These are phyloP conservation scores for Dothideomycetes sp. DNA, from an alignment of 2,329 filamentous ascomycete genomes.

Conservation along the genomic window DNA sequence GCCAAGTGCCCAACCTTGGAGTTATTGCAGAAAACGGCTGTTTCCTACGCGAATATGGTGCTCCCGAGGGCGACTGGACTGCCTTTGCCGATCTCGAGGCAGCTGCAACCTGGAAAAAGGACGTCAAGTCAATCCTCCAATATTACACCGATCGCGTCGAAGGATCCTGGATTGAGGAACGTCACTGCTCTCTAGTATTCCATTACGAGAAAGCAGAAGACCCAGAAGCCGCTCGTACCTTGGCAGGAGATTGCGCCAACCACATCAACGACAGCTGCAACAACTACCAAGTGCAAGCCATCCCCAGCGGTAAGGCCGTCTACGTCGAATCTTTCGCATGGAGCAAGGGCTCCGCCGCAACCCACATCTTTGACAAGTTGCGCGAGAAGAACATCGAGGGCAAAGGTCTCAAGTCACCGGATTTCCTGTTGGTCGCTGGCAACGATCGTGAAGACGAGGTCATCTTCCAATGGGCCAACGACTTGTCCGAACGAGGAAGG, in stretches of 20 bases:
- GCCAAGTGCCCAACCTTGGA: constrained; percentile 70
- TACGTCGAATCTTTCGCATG: constrained; percentile 78
- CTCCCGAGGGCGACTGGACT: constrained; percentile 55
- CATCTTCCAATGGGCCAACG: constrained; percentile 90
- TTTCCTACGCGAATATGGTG: constrained; percentile 65
- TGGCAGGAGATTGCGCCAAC: constrained; percentile 81
- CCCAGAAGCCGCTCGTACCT: constrained; percentile 61
- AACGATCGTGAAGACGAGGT: constrained; percentile 90
- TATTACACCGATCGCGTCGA: constrained; percentile 89
- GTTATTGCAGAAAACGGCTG: constrained; percentile 93
- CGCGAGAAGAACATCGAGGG: constrained; percentile 25
- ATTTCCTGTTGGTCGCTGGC: constrained; percentile 83
- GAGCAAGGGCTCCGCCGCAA: constrained; percentile 78
- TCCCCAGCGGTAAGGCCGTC: constrained; percentile 66
- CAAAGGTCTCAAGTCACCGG: constrained; percentile 40
- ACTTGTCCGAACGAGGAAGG: constrained; percentile 47
- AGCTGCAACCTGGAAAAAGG: constrained; percentile 70
- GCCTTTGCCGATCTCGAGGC: constrained; percentile 65
- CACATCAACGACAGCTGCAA: constrained; percentile 94
- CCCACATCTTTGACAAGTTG: constrained; percentile 55
- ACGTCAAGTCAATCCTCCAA: constrained; percentile 70
- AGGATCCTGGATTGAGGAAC: constrained; percentile 77
- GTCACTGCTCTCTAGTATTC: constrained; percentile 86
- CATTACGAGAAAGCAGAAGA: constrained; percentile 81
- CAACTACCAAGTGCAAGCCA: constrained; percentile 71